Percentiles rank a stretch among this genome's conserved stretches.
Conservation (phyloP, 257 asterid species). For the Thymus quinquecostatus region DNA sequence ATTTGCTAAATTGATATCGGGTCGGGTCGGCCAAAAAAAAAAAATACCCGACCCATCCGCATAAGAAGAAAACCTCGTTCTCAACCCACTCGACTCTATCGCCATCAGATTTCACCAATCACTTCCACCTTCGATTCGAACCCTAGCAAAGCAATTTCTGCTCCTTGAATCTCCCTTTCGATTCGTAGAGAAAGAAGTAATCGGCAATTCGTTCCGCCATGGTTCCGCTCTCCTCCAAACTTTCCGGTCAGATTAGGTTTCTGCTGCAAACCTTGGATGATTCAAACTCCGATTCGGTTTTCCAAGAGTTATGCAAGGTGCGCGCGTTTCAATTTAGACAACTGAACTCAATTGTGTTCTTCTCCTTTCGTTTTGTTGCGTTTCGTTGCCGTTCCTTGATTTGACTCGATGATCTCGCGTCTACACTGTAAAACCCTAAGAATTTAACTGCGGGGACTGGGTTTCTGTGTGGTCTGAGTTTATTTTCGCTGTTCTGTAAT, state of each 20-base stretch:
- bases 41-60: background rate
- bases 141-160: constrained; percentile 36
- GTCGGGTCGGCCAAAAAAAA: background rate
- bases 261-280: constrained; percentile 71
- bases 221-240: constrained; percentile 67
- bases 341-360: background rate
- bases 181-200: background rate
- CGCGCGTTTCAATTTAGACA: background rate
- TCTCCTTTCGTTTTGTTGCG: background rate
- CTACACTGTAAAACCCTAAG: constrained; percentile 30
- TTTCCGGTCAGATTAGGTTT: constrained; percentile 69
- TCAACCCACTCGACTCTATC: constrained; percentile 21
- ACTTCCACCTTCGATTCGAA: constrained; percentile 31
- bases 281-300: constrained; percentile 74
- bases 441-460: background rate
- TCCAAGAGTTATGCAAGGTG: constrained; percentile 78
- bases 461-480: constrained; percentile 12
- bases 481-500: background rate
- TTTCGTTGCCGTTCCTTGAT: background rate
- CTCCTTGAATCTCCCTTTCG: constrained; percentile 20
- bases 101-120: constrained; percentile 25
- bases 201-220: constrained; percentile 39
- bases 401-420: constrained; percentile 19
- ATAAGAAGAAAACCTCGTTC: constrained; percentile 10
- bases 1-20: background rate